Evolutionary conservation across 1,284 basidiomycete species (phyloP), one percentile per base, ranked within the genome.

Genomic region (Rhodotorula sp.): DNA sequence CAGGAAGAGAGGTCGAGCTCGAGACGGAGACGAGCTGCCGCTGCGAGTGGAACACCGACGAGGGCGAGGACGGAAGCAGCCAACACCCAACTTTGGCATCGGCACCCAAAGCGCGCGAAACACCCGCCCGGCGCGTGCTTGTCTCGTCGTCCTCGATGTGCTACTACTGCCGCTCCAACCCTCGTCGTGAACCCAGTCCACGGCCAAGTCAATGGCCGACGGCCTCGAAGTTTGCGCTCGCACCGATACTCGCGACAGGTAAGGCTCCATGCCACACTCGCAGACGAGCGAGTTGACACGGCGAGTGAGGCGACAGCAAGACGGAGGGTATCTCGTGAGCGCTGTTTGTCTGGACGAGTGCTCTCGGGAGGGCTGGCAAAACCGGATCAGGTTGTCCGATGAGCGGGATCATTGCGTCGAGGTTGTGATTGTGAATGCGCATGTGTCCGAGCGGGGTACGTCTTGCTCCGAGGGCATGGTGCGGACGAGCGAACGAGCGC

Each of bases 351-450:
- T n/a, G n/a, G n/a, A n/a, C n/a, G n/a, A n/a, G n/a, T n/a, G n/a
- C n/a, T n/a, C n/a, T n/a, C n/a, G n/a, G n/a, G n/a, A n/a, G 84
- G 82, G 13, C 84, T 85, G 84, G 82, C 80, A 1, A 84, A 83
- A 24, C 80, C 85, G 78, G 81, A 82, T 53, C 76, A 78, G 39
- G 81, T 80, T 11, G 79, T 84, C 1, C n/a, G n/a, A n/a, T n/a
- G 70, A 24, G 58, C 56, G 44, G 70, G 60, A 15, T n/a, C n/a
- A n/a, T n/a, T 69, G 67, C 29, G 57, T 72, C 30, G 71, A 77
- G 34, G 78, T 85, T 22, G 74, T 73, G 34, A 81, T 85, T 29
- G 74, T 85, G 8, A 83, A 85, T 76, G 83, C 83, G n/a, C n/a
- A n/a, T n/a, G n/a, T 2, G 83, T 83, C 13, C 71, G 78, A 54